Base-by-base conservation (phyloP, 805 yeast species). In the Barnettozyma wickerhamii region DNA sequence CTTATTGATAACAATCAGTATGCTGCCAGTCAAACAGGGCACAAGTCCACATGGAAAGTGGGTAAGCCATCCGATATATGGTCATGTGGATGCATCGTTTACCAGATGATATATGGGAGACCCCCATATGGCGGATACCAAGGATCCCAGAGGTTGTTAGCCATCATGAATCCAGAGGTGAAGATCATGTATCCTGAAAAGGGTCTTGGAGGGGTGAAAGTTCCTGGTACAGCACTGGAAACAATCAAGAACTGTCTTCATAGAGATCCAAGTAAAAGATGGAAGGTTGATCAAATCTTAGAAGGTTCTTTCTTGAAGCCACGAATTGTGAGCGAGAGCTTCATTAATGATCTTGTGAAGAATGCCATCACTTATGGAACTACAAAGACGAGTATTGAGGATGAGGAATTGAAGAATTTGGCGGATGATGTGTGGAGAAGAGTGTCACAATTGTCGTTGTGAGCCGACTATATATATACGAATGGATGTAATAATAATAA, bases 21-120 rank as follows among this genome's bases (percentile, higher is more conserved):
- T 6, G 26, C 12, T 2, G 39, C 35, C 6, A 41, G 51, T 10
- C 20, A 37, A 13, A 21, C 51, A 23, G 53, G 59, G 14, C 48
- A 56, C 14, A 57, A 53, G 33, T 56, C 56, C 24, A 62, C 63
- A 20, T 71, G 77, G 91, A 85, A 78, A 60, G 95, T 90, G 10
- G 97, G 98, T 1, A 83, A 81, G 53, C 96, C 98, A 0, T 84
- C 97, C 2, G 99, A 93, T 64, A 81, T 93, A 13, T 93, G 99
- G 99, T 89, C 98, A 17, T 85, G 96, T 63, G 99, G 99, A 1
- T 89, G 98, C 60, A 91, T 93, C 4, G 69, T 93, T 1, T 91
- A 89, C 62, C 98, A 93, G 60, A 88, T 93, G 95, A 75, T 90
- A 7, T 95, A 93, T 53, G 96, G 96, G 0, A 74, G 74, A 46